These are phyloP conservation scores for Hibiscus trionum DNA, from an alignment of 345 rosid species.

Conservation along the genomic window DNA sequence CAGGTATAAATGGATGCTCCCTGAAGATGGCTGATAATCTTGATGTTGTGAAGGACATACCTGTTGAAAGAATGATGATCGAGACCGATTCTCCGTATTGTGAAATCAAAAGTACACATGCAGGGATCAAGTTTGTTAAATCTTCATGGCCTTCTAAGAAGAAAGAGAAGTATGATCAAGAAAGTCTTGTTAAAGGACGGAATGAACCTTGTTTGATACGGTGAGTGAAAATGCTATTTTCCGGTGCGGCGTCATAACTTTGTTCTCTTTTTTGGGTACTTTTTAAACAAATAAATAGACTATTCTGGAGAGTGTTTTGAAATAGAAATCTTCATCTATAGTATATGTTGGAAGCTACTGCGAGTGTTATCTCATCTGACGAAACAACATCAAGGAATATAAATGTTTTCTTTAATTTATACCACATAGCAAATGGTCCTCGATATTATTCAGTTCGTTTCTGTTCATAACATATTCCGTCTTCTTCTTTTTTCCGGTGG, in stretches of 20 bases:
- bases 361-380: too few species aligned
- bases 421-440: not conserved
- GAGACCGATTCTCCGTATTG: constrained; percentile 99
- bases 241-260: not conserved
- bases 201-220: constrained; percentile 92
- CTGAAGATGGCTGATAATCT: constrained; percentile 77
- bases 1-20: constrained; percentile 93
- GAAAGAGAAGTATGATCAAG: constrained; percentile 81
- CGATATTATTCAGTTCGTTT: not conserved
- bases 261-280: not conserved
- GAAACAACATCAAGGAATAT: not conserved
- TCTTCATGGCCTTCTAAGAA: constrained; percentile 83
- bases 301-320: too few species aligned
- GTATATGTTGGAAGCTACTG: too few species aligned
- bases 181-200: constrained; percentile 71
- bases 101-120: constrained; percentile 79
- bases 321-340: too few species aligned
- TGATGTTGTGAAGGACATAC: constrained; percentile 64
- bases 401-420: not conserved
- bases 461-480: not conserved
- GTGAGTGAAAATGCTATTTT: constrained; percentile 31
- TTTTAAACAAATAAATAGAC: too few species aligned
- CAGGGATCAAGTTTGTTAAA: constrained; percentile 60
- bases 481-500: not conserved
- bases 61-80: constrained; percentile 86